Percentiles rank a stretch among this genome's conserved stretches.
Conservation (phyloP, 2,329 filamentous ascomycete species). For the Bipolaris sorokiniana region DNA sequence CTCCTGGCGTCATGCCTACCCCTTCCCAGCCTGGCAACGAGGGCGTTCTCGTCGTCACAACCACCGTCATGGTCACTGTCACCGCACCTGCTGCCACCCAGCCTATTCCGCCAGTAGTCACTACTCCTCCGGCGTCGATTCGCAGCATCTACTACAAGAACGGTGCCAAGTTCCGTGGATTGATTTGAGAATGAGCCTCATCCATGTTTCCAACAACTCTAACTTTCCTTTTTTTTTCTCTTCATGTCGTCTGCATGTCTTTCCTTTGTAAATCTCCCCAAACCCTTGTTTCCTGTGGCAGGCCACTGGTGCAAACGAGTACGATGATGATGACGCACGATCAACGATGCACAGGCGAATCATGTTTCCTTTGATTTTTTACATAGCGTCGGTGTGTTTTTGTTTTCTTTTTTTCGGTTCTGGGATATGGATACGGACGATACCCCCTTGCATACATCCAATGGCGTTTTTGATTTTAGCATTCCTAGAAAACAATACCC, state of each 20-base stretch:
- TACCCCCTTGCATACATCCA: conserved; percentile 26
- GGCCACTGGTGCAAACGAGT: conserved; percentile 10
- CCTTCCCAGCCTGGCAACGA: conserved; percentile 7
- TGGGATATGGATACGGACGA: conserved; percentile 13
- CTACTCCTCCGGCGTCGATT: background rate
- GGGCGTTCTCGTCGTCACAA: conserved; percentile 32
- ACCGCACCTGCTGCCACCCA: conserved; percentile 7
- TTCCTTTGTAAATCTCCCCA: background rate
- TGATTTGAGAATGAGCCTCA: conserved; percentile 9
- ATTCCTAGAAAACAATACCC: conserved; percentile 1
- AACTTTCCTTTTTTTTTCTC: conserved; percentile 1
- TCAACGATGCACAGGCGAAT: background rate
- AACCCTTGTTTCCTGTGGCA: conserved; percentile 8
- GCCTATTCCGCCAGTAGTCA: conserved; percentile 6
- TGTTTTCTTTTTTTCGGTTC: conserved; percentile 1
- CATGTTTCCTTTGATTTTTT: background rate
- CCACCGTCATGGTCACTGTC: conserved; percentile 34
- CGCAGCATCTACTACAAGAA: conserved; percentile 19
- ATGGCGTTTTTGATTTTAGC: conserved; percentile 16
- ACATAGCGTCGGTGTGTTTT: conserved; percentile 2
- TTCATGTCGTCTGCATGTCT: background rate
- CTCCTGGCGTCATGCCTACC: conserved; percentile 22
- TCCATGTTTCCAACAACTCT: background rate
- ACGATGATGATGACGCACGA: conserved; percentile 2
- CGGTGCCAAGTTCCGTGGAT: conserved; percentile 36